Percentiles rank a stretch among this genome's conserved stretches.
These are phyloP conservation scores for Lobosporangium transversale DNA, from an alignment of 192 early-diverging fungal species.

Conservation along the genomic window DNA sequence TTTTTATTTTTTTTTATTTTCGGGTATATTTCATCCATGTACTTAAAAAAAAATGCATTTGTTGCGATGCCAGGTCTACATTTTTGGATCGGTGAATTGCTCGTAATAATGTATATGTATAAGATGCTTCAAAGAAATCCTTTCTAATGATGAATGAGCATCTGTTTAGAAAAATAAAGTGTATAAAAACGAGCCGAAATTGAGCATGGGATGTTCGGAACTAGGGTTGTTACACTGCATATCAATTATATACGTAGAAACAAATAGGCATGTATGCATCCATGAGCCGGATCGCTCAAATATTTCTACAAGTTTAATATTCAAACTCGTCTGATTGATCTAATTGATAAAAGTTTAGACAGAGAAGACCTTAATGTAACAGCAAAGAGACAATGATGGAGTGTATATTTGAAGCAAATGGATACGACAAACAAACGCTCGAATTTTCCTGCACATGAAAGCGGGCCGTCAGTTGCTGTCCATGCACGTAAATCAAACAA, in stretches of 20 bases:
- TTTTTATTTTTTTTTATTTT: background rate
- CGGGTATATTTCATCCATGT: background rate
- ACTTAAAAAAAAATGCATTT: background rate
- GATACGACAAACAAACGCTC: no score
- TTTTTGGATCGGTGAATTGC: no score
- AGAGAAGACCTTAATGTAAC: background rate
- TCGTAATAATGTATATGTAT: no score
- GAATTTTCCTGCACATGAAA: no score
- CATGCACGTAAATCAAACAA: no score
- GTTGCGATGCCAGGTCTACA: no score
- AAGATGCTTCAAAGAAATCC: background rate
- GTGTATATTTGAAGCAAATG: no score
- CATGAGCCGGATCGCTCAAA: background rate
- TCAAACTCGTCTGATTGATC: background rate
- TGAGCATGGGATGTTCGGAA: background rate
- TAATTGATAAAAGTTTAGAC: background rate
- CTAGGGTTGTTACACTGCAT: background rate
- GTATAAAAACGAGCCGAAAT: background rate
- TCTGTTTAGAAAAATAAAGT: background rate
- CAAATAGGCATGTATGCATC: background rate
- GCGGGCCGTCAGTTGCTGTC: no score
- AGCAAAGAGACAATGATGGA: background rate
- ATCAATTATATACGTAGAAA: background rate
- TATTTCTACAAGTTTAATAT: background rate
- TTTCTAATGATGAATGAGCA: background rate